A percentile compares a stretch with the other conserved stretches of the same genome.
Conservation (phyloP, 176 grass and related monocot species). For the Musa acuminata region DNA sequence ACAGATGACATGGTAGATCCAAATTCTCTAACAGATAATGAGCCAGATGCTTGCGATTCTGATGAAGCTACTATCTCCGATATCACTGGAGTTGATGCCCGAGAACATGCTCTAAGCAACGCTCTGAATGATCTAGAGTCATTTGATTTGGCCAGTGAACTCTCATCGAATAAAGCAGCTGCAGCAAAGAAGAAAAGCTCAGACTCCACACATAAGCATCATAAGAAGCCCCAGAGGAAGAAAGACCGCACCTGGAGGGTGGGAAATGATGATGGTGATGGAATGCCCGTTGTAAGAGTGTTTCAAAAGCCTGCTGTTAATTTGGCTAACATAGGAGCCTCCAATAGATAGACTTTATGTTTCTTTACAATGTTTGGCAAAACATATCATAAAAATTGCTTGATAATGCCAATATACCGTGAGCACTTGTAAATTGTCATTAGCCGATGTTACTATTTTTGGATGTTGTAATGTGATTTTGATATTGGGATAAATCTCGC, state of each 20-base stretch:
- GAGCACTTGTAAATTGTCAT: too few species aligned
- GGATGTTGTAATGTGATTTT: too few species aligned
- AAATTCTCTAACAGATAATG: slow-evolving; percentile 11
- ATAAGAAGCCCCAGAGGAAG: slow-evolving; percentile 60
- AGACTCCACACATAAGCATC: slow-evolving; percentile 33
- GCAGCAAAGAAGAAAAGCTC: slow-evolving; percentile 28
- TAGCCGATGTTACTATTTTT: too few species aligned
- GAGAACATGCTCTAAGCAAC: slow-evolving; percentile 23
- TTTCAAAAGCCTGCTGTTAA: slow-evolving; percentile 38
- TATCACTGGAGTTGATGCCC: neutral
- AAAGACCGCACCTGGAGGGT: slow-evolving; percentile 73
- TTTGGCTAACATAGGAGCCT: neutral
- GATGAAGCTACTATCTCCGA: neutral
- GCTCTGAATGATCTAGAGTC: slow-evolving; percentile 44
- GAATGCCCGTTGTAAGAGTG: slow-evolving; percentile 34
- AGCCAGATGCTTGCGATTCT: neutral
- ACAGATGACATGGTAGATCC: neutral
- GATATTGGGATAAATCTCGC: too few species aligned
- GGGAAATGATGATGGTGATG: slow-evolving; percentile 34
- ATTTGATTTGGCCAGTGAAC: slow-evolving; percentile 34
- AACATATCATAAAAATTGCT: neutral
- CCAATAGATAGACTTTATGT: neutral
- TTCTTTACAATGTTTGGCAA: neutral
- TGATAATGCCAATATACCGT: neutral
- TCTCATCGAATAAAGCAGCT: slow-evolving; percentile 13